These are phyloP conservation scores for Canavalia ensiformis DNA, from an alignment of 306 rosid genomes.

Conservation along the genomic window DNA sequence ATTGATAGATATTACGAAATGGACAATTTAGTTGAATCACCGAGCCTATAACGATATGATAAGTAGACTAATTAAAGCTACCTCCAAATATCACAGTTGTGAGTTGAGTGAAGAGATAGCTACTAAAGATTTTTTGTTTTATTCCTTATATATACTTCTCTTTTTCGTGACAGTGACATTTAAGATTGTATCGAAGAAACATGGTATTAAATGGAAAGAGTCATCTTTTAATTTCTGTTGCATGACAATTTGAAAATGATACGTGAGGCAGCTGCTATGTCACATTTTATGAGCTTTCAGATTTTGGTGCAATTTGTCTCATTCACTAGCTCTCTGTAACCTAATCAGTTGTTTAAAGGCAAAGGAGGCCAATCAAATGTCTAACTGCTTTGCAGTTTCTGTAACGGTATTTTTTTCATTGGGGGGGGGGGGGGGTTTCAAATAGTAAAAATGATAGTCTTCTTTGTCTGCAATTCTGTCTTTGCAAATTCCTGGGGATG, in stretches of 20 bases:
- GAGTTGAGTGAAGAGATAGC: constrained; percentile 32
- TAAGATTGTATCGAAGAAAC: constrained; percentile 14
- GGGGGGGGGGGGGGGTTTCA: not conserved
- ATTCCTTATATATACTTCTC: constrained; percentile 2
- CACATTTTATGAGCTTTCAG: constrained; percentile 36
- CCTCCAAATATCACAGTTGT: not conserved
- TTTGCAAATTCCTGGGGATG: constrained; percentile 7
- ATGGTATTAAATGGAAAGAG: constrained; percentile 16
- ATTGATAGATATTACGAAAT: constrained; percentile 34
- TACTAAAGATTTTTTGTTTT: constrained; percentile 10
- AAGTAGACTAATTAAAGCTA: constrained; percentile 25
- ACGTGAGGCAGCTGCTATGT: constrained; percentile 28
- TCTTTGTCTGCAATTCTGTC: constrained; percentile 15
- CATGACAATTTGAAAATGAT: constrained; percentile 33
- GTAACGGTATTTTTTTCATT: not conserved
- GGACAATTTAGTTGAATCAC: constrained; percentile 12
- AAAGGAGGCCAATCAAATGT: constrained; percentile 10
- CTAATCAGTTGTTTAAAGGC: constrained; percentile 20
- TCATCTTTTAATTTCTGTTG: constrained; percentile 24
- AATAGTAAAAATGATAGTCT: constrained; percentile 22
- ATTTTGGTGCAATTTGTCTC: constrained; percentile 35
- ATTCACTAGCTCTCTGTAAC: constrained; percentile 33
- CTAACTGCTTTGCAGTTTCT: not conserved
- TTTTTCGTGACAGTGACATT: constrained; percentile 20
- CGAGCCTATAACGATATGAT: not conserved